phyloP scores from a whole-genome alignment of 2,329 filamentous ascomycete species.

The Parascedosporium putredinis region DNA sequence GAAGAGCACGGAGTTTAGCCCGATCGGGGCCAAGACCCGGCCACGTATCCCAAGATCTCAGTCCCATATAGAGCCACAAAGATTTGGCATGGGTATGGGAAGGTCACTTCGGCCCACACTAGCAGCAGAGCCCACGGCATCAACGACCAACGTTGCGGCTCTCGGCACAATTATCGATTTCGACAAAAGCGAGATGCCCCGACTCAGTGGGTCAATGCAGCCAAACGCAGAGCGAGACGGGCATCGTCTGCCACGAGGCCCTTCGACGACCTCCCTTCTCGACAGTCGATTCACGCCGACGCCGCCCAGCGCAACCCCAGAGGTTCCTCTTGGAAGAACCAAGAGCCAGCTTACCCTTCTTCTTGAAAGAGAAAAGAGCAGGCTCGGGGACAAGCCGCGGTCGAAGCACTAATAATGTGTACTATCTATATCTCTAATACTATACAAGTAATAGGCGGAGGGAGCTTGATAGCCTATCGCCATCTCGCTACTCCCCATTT shows the following conservation, averaged over 20 bases:
- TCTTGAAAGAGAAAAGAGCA: slow-evolving; percentile 39
- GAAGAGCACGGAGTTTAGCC: background rate
- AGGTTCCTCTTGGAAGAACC: slow-evolving; percentile 43
- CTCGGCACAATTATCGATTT: slow-evolving; percentile 33
- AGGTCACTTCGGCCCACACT: background rate
- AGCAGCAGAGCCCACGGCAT: slow-evolving; percentile 20
- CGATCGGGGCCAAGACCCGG: background rate
- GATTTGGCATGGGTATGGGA: background rate
- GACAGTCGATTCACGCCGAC: slow-evolving; percentile 37
- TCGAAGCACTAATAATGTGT: background rate
- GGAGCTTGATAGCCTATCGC: too few relatives aligned
- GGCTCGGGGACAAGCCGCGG: slow-evolving; percentile 1
- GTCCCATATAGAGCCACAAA: background rate
- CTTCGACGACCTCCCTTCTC: slow-evolving; percentile 17
- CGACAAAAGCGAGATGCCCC: slow-evolving; percentile 16
- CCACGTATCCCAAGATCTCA: background rate
- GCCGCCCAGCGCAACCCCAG: slow-evolving; percentile 32
- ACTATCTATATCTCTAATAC: background rate
- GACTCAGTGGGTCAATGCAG: background rate
- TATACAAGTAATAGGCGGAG: background rate
- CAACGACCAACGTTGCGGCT: slow-evolving; percentile 29
- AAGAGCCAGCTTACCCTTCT: slow-evolving; percentile 50
- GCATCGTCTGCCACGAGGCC: slow-evolving; percentile 14
- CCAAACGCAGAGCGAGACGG: slow-evolving; percentile 13
- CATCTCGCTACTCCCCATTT: too few relatives aligned